phyloP scores from a whole-genome alignment of 2,329 filamentous ascomycete genomes.

The Ramularia endophylla region DNA sequence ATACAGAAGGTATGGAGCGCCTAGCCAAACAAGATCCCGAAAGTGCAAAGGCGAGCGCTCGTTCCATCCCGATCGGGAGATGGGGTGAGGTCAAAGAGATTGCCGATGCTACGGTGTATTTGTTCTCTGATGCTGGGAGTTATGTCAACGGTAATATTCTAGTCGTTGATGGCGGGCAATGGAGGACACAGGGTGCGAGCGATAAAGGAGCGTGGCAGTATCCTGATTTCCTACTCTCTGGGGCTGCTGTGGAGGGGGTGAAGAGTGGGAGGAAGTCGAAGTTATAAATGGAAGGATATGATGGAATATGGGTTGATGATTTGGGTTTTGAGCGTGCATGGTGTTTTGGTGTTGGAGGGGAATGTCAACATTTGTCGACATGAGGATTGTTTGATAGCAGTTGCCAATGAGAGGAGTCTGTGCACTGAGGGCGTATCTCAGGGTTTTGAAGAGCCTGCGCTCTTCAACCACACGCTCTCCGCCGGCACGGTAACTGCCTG shows the following conservation, averaged over 20 bases:
- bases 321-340: no score
- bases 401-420: no score
- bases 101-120: conserved; percentile 81
- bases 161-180: conserved; percentile 57
- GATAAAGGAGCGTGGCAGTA: conserved; percentile 43
- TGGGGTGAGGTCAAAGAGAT: conserved; percentile 80
- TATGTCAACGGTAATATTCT: conserved; percentile 80
- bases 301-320: no score
- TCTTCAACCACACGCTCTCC: no score
- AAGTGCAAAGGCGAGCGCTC: conserved; percentile 27
- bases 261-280: conserved; percentile 52
- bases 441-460: no score
- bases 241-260: conserved; percentile 50
- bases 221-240: conserved; percentile 54
- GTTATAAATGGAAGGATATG: conserved; percentile 31
- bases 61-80: conserved; percentile 63
- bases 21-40: conserved; percentile 32
- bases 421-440: no score
- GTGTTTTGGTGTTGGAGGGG: no score
- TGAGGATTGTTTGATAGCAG: no score
- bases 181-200: conserved; percentile 37
- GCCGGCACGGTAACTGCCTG: no score
- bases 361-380: no score
- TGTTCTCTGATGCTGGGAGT: conserved; percentile 80
- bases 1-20: conserved; percentile 61